phyloP scores from a whole-genome alignment of 371 early-diverging fungal genomes.

The Rhizopus arrhizus region DNA sequence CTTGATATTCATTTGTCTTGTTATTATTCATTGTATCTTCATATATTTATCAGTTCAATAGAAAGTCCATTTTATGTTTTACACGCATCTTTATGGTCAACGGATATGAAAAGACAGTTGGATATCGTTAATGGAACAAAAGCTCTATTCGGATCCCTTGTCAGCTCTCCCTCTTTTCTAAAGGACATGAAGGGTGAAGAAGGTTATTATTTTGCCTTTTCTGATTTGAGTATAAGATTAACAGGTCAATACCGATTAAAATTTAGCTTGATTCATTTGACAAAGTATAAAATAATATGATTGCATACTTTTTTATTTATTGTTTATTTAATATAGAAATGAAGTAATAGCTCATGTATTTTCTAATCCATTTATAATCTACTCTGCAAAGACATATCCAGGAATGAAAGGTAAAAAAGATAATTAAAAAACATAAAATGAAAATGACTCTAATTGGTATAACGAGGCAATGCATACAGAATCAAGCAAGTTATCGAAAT shows the following conservation, averaged over 20 bases:
- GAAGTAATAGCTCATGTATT: slow-evolving; percentile 31
- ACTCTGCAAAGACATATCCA: slow-evolving; percentile 61
- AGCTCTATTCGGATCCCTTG: slow-evolving; percentile 60
- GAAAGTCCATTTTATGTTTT: slow-evolving; percentile 32
- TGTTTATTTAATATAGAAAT: slow-evolving; percentile 6
- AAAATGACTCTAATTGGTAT: too few relatives aligned
- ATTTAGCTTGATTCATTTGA: slow-evolving; percentile 40
- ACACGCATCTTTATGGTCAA: slow-evolving; percentile 30
- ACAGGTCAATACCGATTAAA: slow-evolving; percentile 48
- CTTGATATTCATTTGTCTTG: not conserved
- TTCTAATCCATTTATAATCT: slow-evolving; percentile 54
- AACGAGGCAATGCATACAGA: slow-evolving; percentile 13
- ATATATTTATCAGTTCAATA: not conserved
- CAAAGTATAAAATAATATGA: slow-evolving; percentile 16
- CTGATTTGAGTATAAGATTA: slow-evolving; percentile 52
- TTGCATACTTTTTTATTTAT: not conserved
- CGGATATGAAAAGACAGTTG: slow-evolving; percentile 19
- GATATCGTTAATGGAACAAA: slow-evolving; percentile 24
- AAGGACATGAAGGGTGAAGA: slow-evolving; percentile 41
- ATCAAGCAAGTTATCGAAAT: slow-evolving; percentile 43
- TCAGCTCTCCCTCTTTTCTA: slow-evolving; percentile 53
- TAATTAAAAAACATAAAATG: too few relatives aligned
- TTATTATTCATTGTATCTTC: not conserved
- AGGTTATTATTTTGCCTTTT: slow-evolving; percentile 61
- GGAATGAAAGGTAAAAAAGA: slow-evolving; percentile 61